Evolutionary conservation across 495 filamentous ascomycete species (phyloP), one percentile per base, ranked within the genome.

Genomic region (Xylaria scruposa): DNA sequence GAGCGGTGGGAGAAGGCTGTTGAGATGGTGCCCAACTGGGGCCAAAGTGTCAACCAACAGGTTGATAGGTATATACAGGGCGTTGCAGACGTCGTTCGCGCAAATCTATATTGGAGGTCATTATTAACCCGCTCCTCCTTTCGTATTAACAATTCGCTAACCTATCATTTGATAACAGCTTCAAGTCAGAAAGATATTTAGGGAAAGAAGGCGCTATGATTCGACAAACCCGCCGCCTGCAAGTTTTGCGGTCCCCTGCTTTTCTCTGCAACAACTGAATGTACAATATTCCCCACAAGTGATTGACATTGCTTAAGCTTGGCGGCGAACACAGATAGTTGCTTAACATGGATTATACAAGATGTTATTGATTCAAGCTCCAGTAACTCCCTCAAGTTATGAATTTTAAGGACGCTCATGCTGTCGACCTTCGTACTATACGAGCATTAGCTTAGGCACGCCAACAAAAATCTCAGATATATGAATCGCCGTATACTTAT

Each of bases 101-200:
- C 78, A 24, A 82, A 81, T 76, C 54, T 83, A 33, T 68, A 81
- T 59, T 83, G 81, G 81, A 83, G 81, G 81, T 80, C 62, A 31
- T 76, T 44, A 38, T 44, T 15, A 54, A 29, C 21, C 24, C 49
- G n/a, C n/a, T n/a, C 21, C 21, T 12, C 12, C 3, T 54, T 26
- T 15, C 24, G 21, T 26, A 26, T 9, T 0, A 54, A 9, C 42
- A 2, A 40, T 8, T 12, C 21, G 15, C 51, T 56, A 29, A 56
- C 51, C 6, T 6, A 38, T 38, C 19, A 33, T 3, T 33, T 3
- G 0, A 15, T 42, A 36, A 42, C 1, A 68, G 65, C 31, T 68
- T 68, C 33, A 56, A 46, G 65, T 26, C 65, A 12, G 21, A 68
- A 36, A 54, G 65, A 40, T 68, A 68, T 31, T 17, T 68, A 9